Base-by-base conservation (phyloP, 495 filamentous ascomycete genomes). In the Astrothelium macrocarpum region DNA sequence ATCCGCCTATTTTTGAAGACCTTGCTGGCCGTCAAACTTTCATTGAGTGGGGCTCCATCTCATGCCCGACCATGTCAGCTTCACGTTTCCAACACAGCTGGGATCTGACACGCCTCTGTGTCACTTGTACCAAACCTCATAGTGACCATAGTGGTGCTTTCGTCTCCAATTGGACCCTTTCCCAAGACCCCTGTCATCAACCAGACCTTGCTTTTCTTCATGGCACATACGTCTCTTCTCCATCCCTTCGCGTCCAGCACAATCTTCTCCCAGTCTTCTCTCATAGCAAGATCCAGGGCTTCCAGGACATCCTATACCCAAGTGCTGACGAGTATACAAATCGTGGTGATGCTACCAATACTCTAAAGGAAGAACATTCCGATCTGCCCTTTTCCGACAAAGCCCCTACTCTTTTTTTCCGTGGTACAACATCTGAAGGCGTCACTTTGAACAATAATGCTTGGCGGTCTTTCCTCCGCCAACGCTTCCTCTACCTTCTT, bases 151-250 rank as follows among this genome's bases (percentile, higher is more conserved):
- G 49, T 29, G 83, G 82, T 7, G 81, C 83, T 20, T 91, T 87
- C 67, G 77, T 89, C 0, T 72, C 77, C 28, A 78, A 90, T 67
- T 91, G 87, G 83, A 75, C 81, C 18, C 70, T 83, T 12, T 81
- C 86, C 3, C 80, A 82, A 10, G 81, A 88, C 32, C 79, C 88
- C 53, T 95, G 90, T 71, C 87, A 91, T 65, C 90, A 95, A 68
- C 85, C 90, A 0, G 90, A 95, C 67, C 78, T 95, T 46, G 82
- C 85, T 20, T 78, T 84, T 42, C 78, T 91, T 2, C 90, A 93
- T 67, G 86, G 87, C 42, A 81, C 91, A 62, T 78, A 89, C 71
- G 78, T 87, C 32, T 85, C 80, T 0, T 82, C 88, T 0, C 78
- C 88, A 0, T 79, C 84, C 7, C 80, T 85, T 62, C 82, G 83